Percentiles rank a stretch among this genome's conserved stretches.
These are phyloP conservation scores for Hypericum perforatum DNA, from an alignment of 345 rosid genomes.

Conservation along the genomic window DNA sequence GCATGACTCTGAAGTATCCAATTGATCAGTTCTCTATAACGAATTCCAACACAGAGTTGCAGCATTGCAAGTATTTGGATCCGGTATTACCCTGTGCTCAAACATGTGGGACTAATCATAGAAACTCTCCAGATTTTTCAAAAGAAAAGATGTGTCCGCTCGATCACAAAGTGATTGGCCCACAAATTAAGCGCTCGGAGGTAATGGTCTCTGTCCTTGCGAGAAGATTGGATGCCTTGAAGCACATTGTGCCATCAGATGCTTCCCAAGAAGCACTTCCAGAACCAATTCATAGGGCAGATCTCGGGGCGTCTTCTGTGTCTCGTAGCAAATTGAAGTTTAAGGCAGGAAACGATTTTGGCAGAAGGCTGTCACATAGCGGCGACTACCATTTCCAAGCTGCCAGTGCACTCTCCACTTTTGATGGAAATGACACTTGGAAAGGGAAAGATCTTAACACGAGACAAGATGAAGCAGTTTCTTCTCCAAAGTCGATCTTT, in stretches of 20 bases:
- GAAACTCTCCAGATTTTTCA: slow-evolving; percentile 26
- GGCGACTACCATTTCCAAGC: slow-evolving; percentile 8
- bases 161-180: slow-evolving; percentile 23
- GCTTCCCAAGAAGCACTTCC: slow-evolving; percentile 26
- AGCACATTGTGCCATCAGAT: slow-evolving; percentile 33
- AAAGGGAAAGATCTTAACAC: slow-evolving; percentile 7
- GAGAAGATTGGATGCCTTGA: slow-evolving; percentile 66
- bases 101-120: slow-evolving; percentile 16
- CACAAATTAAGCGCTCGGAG: slow-evolving; percentile 39
- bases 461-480: slow-evolving; percentile 16
- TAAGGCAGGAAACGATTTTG: slow-evolving; percentile 20
- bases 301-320: slow-evolving; percentile 12
- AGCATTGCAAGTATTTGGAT: slow-evolving; percentile 10
- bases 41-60: slow-evolving; percentile 11
- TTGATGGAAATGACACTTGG: slow-evolving; percentile 11
- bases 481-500: slow-evolving; percentile 38
- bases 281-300: slow-evolving; percentile 7
- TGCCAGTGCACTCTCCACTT: slow-evolving; percentile 5
- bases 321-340: slow-evolving; percentile 13
- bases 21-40: slow-evolving; percentile 11
- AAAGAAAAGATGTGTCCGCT: slow-evolving; percentile 12
- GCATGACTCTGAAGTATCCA: slow-evolving; percentile 15
- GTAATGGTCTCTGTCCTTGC: slow-evolving; percentile 59
- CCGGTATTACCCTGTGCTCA: slow-evolving; percentile 13
- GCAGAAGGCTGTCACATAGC: slow-evolving; percentile 4